Evolutionary conservation across 768 basidiomycete species (phyloP), one percentile per base, ranked within the genome.

Genomic region (Russula abietina): DNA sequence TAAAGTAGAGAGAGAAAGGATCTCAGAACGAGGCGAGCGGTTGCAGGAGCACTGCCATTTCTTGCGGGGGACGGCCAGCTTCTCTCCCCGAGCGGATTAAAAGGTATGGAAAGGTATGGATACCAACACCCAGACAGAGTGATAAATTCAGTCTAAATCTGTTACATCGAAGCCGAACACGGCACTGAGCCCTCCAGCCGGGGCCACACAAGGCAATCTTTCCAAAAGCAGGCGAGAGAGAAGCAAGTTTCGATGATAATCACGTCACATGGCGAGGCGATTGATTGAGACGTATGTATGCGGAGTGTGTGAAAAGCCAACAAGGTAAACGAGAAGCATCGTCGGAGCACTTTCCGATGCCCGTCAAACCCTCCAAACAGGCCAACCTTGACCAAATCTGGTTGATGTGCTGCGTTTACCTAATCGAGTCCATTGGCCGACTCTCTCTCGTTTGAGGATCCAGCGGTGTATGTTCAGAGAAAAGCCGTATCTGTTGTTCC

Each of bases 31-130:
- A 52, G 50, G 61, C 24, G 50, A 45, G 55, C 30, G n/a, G 36
- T 39, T 57, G 55, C 55, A 62, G 55, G 49, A 28, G 55, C 39
- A 50, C 61, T 62, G 61, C 61, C 61, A 62, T 62, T 62, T 62
- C 41, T 54, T 61, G 55, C 49, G 48, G 39, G 46, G 24, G 39
- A 61, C 38, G 22, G 26, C 32, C 55, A 30, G 56, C 55, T 62
- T 62, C 55, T 62, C 55, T 50, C 48, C 39, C 55, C 41, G 43
- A 49, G 49, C 49, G 49, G 43, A 49, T 57, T 22, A 22, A 59
- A 58, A 57, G 45, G 57, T 38, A 16, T 51, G 33, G 33, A 14
- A 61, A 32, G 55, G 19, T 14, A 62, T 57, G 61, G 51, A 62
- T 62, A 57, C 61, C 61, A 62, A 62, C 57, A 51, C 49, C 41